These are phyloP conservation scores for Pilasporangium apinafurcum DNA, from an alignment of 352 stramenopile genomes.

Conservation along the genomic window DNA sequence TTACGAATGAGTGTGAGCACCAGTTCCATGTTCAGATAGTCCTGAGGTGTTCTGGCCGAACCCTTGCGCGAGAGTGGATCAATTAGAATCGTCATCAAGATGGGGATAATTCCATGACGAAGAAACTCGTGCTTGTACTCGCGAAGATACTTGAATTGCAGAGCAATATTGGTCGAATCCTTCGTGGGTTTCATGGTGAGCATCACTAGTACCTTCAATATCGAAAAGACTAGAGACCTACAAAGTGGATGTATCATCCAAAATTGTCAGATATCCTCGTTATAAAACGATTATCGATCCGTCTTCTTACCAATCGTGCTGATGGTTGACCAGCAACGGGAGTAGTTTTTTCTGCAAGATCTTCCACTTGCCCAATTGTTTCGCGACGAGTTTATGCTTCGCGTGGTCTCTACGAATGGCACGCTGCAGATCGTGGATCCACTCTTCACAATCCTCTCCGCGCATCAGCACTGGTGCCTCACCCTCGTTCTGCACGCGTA, in stretches of 20 bases:
- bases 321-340: slow-evolving; percentile 78
- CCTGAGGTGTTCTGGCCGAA: slow-evolving; percentile 41
- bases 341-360: slow-evolving; percentile 86
- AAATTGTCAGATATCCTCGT: too few relatives aligned
- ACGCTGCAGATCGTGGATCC: slow-evolving; percentile 84
- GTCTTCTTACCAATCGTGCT: slow-evolving; percentile 74
- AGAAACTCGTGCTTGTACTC: slow-evolving; percentile 87
- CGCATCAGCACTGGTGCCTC: slow-evolving; percentile 66
- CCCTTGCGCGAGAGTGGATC: slow-evolving; percentile 70
- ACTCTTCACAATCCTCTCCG: slow-evolving; percentile 77
- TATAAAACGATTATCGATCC: too few relatives aligned
- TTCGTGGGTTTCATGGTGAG: slow-evolving; percentile 80
- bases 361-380: slow-evolving; percentile 84
- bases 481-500: slow-evolving; percentile 50
- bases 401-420: slow-evolving; percentile 76
- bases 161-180: slow-evolving; percentile 72
- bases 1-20: slow-evolving; percentile 84
- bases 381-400: slow-evolving; percentile 74
- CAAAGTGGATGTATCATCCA: too few relatives aligned
- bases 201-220: slow-evolving; percentile 89
- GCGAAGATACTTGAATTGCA: slow-evolving; percentile 75
- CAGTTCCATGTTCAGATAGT: slow-evolving; percentile 86
- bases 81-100: slow-evolving; percentile 83
- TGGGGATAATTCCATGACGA: slow-evolving; percentile 50
- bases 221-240: slow-evolving; percentile 78